Percentiles rank a stretch among this genome's conserved stretches.
phyloP scores from a whole-genome alignment of 73 alveolate species.

The Paramecium caudatum region DNA sequence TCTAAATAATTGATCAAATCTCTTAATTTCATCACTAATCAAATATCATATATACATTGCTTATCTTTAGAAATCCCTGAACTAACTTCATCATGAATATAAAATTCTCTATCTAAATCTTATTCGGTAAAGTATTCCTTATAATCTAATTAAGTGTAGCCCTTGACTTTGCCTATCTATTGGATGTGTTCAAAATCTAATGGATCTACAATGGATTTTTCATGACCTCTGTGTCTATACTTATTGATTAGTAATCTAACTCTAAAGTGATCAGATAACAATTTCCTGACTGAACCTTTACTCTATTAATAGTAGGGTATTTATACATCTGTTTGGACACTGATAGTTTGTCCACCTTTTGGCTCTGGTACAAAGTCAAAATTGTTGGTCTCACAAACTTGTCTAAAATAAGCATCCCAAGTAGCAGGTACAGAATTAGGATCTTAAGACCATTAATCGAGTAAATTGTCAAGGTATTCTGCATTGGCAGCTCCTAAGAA shows the following conservation, averaged over 20 bases:
- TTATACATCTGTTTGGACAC: conserved; percentile 13
- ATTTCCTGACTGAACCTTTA: conserved; percentile 30
- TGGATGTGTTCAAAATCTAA: conserved; percentile 64
- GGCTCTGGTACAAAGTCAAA: conserved; percentile 77
- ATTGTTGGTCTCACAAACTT: conserved; percentile 72
- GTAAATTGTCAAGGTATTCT: conserved; percentile 81
- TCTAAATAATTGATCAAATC: conserved; percentile 84
- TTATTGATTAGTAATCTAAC: conserved; percentile 82
- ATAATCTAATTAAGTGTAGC: conserved; percentile 14
- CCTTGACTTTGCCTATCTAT: conserved; percentile 7
- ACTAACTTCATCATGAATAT: conserved; percentile 75
- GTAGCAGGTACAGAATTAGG: conserved; percentile 87
- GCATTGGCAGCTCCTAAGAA: conserved; percentile 76
- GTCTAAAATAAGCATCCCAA: conserved; percentile 85
- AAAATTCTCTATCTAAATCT: conserved; percentile 87
- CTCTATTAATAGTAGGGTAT: neutral
- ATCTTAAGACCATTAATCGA: conserved; percentile 83
- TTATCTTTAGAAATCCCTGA: conserved; percentile 63
- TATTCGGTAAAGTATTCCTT: conserved; percentile 84
- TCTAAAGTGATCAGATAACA: conserved; percentile 80
- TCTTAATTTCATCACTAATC: conserved; percentile 80
- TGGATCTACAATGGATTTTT: conserved; percentile 90
- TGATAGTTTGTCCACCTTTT: neutral
- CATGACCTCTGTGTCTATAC: conserved; percentile 87
- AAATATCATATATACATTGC: neutral